phyloP scores from a whole-genome alignment of 257 asterid genomes.

The Forsythia suspensa region DNA sequence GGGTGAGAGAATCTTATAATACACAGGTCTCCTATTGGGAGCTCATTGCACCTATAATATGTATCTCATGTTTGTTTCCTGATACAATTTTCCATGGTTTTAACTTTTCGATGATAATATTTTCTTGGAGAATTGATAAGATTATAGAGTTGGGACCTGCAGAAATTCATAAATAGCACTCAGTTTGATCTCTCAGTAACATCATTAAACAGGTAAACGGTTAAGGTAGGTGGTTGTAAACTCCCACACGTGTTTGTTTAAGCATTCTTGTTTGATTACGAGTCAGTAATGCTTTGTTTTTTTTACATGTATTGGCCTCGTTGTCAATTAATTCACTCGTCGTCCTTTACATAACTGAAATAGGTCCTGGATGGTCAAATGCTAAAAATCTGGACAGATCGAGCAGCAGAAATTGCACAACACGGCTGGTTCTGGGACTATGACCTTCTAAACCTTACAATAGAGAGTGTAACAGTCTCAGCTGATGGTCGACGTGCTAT shows the following conservation, averaged over 20 bases:
- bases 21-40: background rate
- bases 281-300: background rate
- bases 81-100: background rate
- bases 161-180: background rate
- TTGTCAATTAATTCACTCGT: slow-evolving; percentile 12
- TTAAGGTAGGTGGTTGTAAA: background rate
- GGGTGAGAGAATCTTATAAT: background rate
- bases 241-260: background rate
- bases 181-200: background rate
- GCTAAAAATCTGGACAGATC: slow-evolving; percentile 90
- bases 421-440: slow-evolving; percentile 96
- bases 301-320: background rate
- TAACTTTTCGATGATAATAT: background rate
- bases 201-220: background rate
- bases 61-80: background rate
- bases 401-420: slow-evolving; percentile 73
- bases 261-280: background rate
- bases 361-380: slow-evolving; percentile 97
- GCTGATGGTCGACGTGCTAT: slow-evolving; percentile 83
- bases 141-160: background rate
- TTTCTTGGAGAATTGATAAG: background rate
- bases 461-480: slow-evolving; percentile 88
- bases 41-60: background rate
- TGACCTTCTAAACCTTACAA: slow-evolving; percentile 60
- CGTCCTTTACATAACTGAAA: background rate